Percentiles rank a stretch among this genome's conserved stretches.
phyloP scores from a whole-genome alignment of 352 stramenopile genomes.

The Phytopythium cucurbitacearum region DNA sequence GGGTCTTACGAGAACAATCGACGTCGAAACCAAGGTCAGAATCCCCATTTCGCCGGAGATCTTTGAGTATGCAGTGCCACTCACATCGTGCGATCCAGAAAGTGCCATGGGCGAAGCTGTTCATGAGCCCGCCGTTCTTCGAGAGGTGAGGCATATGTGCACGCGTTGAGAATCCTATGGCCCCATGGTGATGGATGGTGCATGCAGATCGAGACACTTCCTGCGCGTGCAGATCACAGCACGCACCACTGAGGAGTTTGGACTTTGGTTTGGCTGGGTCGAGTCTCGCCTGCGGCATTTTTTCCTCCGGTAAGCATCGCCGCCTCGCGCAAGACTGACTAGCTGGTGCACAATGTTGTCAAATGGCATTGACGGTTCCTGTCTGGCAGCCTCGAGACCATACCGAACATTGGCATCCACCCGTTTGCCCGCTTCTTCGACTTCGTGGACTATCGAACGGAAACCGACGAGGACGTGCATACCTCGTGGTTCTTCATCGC shows the following conservation, averaged over 20 bases:
- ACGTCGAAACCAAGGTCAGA: slow-evolving; percentile 82
- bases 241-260: slow-evolving; percentile 44
- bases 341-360: not conserved
- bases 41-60: not conserved
- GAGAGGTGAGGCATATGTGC: slow-evolving; percentile 45
- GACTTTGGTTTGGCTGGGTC: slow-evolving; percentile 83
- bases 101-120: slow-evolving; percentile 76
- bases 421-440: slow-evolving; percentile 85
- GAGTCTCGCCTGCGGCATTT: slow-evolving; percentile 81
- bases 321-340: no score
- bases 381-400: slow-evolving; percentile 43
- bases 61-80: slow-evolving; percentile 1
- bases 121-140: slow-evolving; percentile 62
- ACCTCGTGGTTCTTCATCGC: slow-evolving; percentile 78
- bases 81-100: slow-evolving; percentile 29
- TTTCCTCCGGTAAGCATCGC: slow-evolving; percentile 55
- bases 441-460: slow-evolving; percentile 19
- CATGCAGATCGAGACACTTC: slow-evolving; percentile 71
- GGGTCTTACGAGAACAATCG: slow-evolving; percentile 49
- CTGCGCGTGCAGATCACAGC: slow-evolving; percentile 75
- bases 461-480: slow-evolving; percentile 13
- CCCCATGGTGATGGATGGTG: slow-evolving; percentile 5
- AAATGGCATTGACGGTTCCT: not conserved
- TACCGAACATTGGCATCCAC: slow-evolving; percentile 54
- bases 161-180: slow-evolving; percentile 3